Conservation (phyloP, 192 early-diverging fungal genomes). For the Coemansia sp. region DNA sequence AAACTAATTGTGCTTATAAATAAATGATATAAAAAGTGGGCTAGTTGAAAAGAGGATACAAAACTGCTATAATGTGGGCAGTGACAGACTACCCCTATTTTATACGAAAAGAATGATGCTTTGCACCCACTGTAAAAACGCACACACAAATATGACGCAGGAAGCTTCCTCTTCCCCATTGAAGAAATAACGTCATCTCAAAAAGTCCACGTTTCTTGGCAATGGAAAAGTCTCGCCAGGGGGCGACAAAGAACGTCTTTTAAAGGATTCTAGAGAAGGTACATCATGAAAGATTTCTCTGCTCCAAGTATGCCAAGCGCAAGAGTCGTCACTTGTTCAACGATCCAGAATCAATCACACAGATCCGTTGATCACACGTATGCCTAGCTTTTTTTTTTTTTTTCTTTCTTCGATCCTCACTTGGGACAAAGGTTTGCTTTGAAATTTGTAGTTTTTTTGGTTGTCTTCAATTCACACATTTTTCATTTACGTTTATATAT, state of each 20-base stretch:
- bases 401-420: background rate
- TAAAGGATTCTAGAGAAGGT: background rate
- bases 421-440: background rate
- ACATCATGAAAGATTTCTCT: background rate
- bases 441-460: background rate
- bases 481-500: slow-evolving; percentile 1
- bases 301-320: background rate
- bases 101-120: no score
- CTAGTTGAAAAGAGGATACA: no score
- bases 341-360: background rate
- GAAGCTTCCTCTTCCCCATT: no score
- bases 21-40: no score
- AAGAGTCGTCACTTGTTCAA: background rate
- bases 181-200: no score
- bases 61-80: no score
- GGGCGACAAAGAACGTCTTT: background rate
- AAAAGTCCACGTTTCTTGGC: background rate
- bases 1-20: background rate
- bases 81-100: background rate
- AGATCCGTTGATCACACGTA: slow-evolving; percentile 1
- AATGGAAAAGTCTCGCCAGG: no score
- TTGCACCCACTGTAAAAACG: no score
- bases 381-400: background rate
- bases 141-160: no score
- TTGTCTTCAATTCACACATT: background rate